Base-by-base conservation (phyloP, 148 eudicot genomes). In the Pharnaceum exiguum region DNA sequence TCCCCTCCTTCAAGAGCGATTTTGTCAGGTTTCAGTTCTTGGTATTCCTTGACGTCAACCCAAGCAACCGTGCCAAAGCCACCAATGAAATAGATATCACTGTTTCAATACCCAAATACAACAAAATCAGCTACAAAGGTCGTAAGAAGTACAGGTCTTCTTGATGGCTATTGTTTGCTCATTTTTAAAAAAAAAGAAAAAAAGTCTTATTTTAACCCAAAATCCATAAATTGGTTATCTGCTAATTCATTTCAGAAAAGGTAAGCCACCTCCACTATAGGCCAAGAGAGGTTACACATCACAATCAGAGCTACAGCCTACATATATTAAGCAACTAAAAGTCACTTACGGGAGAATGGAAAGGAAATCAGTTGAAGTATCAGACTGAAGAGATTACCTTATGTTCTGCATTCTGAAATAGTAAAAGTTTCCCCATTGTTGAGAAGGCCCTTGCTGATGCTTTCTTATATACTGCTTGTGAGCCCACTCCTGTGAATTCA, bases 21-120 rank as follows among this genome's bases (percentile, higher is more conserved):
- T 64, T 73, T 83, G 56, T 94, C 99, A 29, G 99, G 99, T 56
- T 75, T 75, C 38, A 83, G 65, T 30, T 67, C 49, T 75, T 94
- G 96, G 40, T 82, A 94, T 78, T 94, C 99, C 50, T 79, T 83
- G 46, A 94, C 87, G 59, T 94, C 91, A 59, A 94, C 85, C 99
- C 99, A 94, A 50, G 96, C 99, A 58, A 94, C 99, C 17, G 99
- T 94, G 10, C 99, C 99, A 74, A 94, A 94, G 55, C 99, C 99
- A 49, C 99, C 99, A 65, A 94, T 89, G 79, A 94, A 94, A 71
- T 94, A 94, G 71, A 89, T 82, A 63, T 94, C 99, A 55, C 99
- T 94, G 86, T 49, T 39, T 9, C 46, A 68, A 30, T 13, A 33
- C 43, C 42, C 59, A 60, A 62, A 18, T 22, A 45, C 17, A 68